Percentiles rank a stretch among this genome's conserved stretches.
phyloP scores from a whole-genome alignment of 129 eudicot genomes.

The Deinandra increscens region DNA sequence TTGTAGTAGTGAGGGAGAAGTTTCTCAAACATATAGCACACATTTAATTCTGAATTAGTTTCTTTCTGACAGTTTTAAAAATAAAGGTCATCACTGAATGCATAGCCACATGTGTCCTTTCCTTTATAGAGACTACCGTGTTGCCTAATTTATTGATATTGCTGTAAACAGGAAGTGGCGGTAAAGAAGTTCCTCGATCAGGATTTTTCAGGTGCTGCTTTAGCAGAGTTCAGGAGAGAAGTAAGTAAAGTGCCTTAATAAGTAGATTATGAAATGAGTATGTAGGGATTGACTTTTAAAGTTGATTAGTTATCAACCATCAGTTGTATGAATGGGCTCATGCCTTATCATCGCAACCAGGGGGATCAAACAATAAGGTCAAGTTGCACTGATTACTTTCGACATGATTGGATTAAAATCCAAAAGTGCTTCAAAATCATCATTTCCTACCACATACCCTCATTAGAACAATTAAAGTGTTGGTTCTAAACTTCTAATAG shows the following conservation, averaged over 20 bases:
- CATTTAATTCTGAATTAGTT: background rate
- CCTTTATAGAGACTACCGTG: background rate
- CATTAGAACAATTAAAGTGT: background rate
- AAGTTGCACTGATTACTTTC: background rate
- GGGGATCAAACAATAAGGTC: slow-evolving; percentile 2
- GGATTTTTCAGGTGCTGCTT: slow-evolving; percentile 99
- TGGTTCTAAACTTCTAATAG: background rate
- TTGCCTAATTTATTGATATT: slow-evolving; percentile 26
- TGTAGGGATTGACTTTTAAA: background rate
- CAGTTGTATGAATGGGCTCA: background rate
- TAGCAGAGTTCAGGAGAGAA: slow-evolving; percentile 96
- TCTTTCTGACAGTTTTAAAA: background rate
- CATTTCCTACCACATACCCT: background rate
- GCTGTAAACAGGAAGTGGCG: slow-evolving; percentile 80
- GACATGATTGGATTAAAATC: background rate
- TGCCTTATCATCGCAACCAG: background rate
- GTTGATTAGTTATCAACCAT: background rate
- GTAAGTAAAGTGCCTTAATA: slow-evolving; percentile 39
- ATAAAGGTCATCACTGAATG: background rate
- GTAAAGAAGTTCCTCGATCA: slow-evolving; percentile 99
- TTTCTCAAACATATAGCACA: slow-evolving; percentile 2
- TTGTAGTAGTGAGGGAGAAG: background rate
- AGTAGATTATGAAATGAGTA: background rate
- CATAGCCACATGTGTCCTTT: slow-evolving; percentile 4
- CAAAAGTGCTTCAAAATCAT: background rate